These are phyloP conservation scores for Teratosphaeria epicoccoides DNA, from an alignment of 2,329 filamentous ascomycete species.

Conservation along the genomic window DNA sequence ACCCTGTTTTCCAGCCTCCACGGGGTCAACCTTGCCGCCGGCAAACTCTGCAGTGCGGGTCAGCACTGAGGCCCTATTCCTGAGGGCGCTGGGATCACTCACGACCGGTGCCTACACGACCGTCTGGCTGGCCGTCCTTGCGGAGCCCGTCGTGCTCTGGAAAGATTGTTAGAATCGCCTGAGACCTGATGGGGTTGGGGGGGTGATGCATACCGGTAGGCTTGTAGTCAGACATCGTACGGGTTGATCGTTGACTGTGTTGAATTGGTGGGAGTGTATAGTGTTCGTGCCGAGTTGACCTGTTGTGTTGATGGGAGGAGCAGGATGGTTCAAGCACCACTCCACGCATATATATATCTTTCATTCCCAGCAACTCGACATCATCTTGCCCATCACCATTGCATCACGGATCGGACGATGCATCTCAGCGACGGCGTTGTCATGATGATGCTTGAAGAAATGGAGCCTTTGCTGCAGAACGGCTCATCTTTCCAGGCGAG, in stretches of 20 bases:
- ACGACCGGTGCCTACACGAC: slow-evolving; percentile 31
- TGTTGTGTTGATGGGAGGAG: neutral
- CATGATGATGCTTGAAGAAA: neutral
- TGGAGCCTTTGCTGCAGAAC: neutral
- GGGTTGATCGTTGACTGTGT: slow-evolving; percentile 3
- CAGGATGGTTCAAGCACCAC: neutral
- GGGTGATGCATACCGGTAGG: slow-evolving; percentile 19
- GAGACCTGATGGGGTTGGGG: neutral
- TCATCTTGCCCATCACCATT: neutral
- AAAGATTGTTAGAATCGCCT: slow-evolving; percentile 2
- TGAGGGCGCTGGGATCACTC: no score
- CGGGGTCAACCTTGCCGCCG: slow-evolving; percentile 32
- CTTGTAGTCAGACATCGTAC: slow-evolving; percentile 28
- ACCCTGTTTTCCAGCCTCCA: slow-evolving; percentile 32
- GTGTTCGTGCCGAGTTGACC: neutral
- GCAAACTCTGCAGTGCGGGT: slow-evolving; percentile 27
- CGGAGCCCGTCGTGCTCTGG: slow-evolving; percentile 34
- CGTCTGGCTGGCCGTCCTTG: slow-evolving; percentile 33
- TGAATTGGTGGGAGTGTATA: slow-evolving; percentile 1
- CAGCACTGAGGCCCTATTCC: no score
- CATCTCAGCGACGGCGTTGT: neutral
- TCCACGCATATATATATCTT: neutral
- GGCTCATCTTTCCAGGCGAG: neutral
- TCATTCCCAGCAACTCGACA: neutral
- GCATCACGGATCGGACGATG: neutral